Evolutionary conservation across 495 filamentous ascomycete species (phyloP).

Genomic region (Trichoderma erinaceum): DNA sequence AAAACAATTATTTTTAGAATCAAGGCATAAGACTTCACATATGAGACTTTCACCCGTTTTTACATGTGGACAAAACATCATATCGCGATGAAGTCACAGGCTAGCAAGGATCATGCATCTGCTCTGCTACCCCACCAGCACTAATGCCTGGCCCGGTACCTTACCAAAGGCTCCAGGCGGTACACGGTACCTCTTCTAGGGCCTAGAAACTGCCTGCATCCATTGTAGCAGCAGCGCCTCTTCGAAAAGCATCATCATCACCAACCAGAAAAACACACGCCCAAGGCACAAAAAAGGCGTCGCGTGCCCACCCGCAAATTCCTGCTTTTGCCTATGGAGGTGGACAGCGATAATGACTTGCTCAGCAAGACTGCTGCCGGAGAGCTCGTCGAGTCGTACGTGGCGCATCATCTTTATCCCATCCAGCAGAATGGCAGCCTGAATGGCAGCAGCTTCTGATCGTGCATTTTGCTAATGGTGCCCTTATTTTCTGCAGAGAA

Average conservation of each 20-base stretch:
- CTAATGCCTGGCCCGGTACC: no score
- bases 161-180: no score
- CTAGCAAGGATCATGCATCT: constrained; percentile 2
- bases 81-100: background rate
- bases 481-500: background rate
- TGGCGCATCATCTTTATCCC: background rate
- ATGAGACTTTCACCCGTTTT: no score
- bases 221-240: background rate
- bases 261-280: no score
- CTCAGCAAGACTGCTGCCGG: constrained; percentile 58
- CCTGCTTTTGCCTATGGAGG: constrained; percentile 29
- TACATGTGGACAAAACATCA: no score
- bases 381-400: constrained; percentile 65
- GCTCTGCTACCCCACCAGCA: background rate
- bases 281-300: background rate
- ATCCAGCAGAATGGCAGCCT: background rate
- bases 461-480: constrained; percentile 16
- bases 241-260: background rate
- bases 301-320: background rate
- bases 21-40: no score
- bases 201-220: background rate
- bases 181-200: no score
- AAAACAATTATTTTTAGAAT: background rate
- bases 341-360: constrained; percentile 55
- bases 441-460: background rate